Percentiles rank a stretch among this genome's conserved stretches.
These are phyloP conservation scores for Geotrichum europaeum DNA, from an alignment of 1,139 yeast species.

Conservation along the genomic window DNA sequence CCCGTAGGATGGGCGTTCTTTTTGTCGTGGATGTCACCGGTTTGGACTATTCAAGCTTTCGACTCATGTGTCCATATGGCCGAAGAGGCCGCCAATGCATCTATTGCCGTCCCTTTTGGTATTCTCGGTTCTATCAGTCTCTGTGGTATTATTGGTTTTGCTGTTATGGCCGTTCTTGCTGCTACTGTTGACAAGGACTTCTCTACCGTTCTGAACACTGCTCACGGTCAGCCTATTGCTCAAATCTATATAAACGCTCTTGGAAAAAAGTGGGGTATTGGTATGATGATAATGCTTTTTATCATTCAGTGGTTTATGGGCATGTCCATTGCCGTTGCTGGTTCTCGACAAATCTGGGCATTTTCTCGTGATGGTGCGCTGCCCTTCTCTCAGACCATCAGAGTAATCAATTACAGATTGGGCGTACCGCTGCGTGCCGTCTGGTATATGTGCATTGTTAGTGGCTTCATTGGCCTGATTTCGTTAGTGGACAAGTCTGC, in stretches of 20 bases:
- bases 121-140: constrained; percentile 49
- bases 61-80: constrained; percentile 66
- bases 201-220: constrained; percentile 34
- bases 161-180: constrained; percentile 48
- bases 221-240: constrained; percentile 40
- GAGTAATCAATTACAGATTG: constrained; percentile 47
- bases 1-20: constrained; percentile 61
- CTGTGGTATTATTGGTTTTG: constrained; percentile 59
- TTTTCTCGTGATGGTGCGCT: constrained; percentile 86
- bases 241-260: constrained; percentile 59
- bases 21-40: constrained; percentile 58
- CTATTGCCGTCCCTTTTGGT: constrained; percentile 62
- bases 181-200: constrained; percentile 55
- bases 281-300: constrained; percentile 29
- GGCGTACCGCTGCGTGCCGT: constrained; percentile 59
- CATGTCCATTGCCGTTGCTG: constrained; percentile 62
- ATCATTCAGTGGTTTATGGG: constrained; percentile 52
- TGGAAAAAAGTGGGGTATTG: constrained; percentile 61
- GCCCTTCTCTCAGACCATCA: constrained; percentile 52
- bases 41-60: constrained; percentile 43
- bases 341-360: constrained; percentile 80
- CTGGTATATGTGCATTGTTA: constrained; percentile 45
- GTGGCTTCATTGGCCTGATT: constrained; percentile 50
- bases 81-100: constrained; percentile 65
- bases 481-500: constrained; percentile 57